Evolutionary conservation across 768 basidiomycete genomes (phyloP).

Genomic region (Lentinula guzmanii): DNA sequence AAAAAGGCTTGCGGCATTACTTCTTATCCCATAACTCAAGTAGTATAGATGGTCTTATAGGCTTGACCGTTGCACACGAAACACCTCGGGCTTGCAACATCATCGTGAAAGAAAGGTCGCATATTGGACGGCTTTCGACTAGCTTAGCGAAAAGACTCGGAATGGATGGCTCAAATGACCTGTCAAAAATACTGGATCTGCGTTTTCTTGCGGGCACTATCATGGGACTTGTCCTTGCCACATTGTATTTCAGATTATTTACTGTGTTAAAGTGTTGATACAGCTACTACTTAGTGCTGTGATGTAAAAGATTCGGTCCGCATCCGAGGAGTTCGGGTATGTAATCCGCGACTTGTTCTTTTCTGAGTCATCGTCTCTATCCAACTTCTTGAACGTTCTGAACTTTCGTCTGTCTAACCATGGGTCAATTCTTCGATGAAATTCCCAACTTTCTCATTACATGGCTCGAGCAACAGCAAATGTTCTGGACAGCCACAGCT

Average conservation of each 20-base stretch:
- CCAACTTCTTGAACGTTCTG: neutral
- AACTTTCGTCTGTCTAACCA: slow-evolving; percentile 9
- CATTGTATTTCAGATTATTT: neutral
- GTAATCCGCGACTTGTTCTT: neutral
- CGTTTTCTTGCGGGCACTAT: neutral
- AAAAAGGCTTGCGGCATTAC: slow-evolving; percentile 48
- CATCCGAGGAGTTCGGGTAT: neutral
- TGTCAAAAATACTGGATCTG: neutral
- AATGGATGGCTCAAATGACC: neutral
- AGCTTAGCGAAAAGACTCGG: neutral
- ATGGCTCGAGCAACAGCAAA: slow-evolving; percentile 36
- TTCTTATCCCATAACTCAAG: slow-evolving; percentile 44
- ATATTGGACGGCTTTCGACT: neutral
- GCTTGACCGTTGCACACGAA: slow-evolving; percentile 25
- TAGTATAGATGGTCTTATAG: slow-evolving; percentile 57
- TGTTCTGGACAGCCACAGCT: slow-evolving; percentile 45
- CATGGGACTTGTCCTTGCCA: slow-evolving; percentile 1
- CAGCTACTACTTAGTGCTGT: neutral
- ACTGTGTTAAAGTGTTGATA: neutral
- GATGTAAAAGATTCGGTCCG: neutral
- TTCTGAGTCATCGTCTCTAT: no score
- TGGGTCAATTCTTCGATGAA: slow-evolving; percentile 36
- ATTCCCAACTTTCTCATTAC: slow-evolving; percentile 31
- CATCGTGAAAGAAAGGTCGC: neutral
- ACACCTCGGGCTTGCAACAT: neutral